Evolutionary conservation across 148 eudicot species (phyloP), one percentile per base, ranked within the genome.

Genomic region (Arctostaphylos glauca): DNA sequence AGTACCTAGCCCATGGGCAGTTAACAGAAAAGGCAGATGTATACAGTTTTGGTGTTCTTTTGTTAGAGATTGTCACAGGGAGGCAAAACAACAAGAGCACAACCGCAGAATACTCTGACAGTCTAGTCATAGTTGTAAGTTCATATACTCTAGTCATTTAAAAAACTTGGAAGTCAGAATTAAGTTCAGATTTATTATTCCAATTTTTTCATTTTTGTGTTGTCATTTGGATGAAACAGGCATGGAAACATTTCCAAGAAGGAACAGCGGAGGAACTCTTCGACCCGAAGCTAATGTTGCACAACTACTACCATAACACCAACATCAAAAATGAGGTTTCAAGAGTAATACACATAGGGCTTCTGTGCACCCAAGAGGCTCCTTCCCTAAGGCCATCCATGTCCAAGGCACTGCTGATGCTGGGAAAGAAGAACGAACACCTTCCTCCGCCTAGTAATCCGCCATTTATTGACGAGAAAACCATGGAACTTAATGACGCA

Each of bases 21-120:
- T 82, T 91, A 52, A 86, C 89, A 78, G 95, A 89, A 76, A 90
- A 90, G 79, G 93, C 88, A 44, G 93, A 91, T 82, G 91, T 93
- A 38, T 90, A 93, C 86, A 91, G 91, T 86, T 88, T 89, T 62
- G 91, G 91, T 46, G 91, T 93, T 71, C 87, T 91, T 81, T 21
- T 89, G 74, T 76, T 91, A 80, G 92, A 93, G 81, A 89, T 88
- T 19, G 89, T 91, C 38, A 88, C 92, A 10, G 91, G 92, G 60
- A 88, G 71, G 82, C 92, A 84, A 83, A 88, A 83, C 77, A 89
- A 90, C 81, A 66, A 25, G 68, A 83, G 83, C 80, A 78, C 81
- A 64, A 64, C 59, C 13, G 44, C 82, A 25, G 86, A 84, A 54
- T 79, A 84, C 87, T 59, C 87, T 0, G 89, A 91, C 47, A 91